Evolutionary conservation across 768 basidiomycete genomes (phyloP), one percentile per base, ranked within the genome.

Genomic region (Suillus placidus): DNA sequence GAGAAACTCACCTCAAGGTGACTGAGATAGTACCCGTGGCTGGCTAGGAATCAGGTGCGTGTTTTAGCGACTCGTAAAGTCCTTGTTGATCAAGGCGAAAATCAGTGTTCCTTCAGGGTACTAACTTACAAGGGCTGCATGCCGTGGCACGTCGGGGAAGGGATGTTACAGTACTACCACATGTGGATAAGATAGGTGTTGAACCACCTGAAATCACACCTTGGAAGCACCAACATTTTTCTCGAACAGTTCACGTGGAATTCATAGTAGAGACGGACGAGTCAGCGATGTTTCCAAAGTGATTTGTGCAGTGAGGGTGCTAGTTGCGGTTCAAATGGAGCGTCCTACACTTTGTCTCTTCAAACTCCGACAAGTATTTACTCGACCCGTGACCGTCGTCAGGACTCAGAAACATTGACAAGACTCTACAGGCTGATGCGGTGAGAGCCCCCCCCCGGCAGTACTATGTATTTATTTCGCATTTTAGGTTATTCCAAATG

Each of bases 11-110:
- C 92, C 83, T 85, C 43, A 96, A 79, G 6, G 93, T 95, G 37
- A 96, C 97, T 4, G 89, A 90, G 63, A 99, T 93, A 30, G 97
- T 98, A 12, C 95, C 97, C 90, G 97, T 91, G 0, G 95, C 89
- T 43, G 18, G 7, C 86, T 87, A 69, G 63, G 93, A 96, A 79
- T 99, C 12, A 23, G 45, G 18, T 49, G 23, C n/a, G 12, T 26
- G 26, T 26, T 43, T n/a, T 2, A 4, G 42, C 10, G 20, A 43
- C 43, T 43, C 9, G 18, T 43, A 2, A 49, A 23, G n/a, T 49
- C n/a, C 14, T 51, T 18, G 49, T 51, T 8, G 5, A 8, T 26
- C 10, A 16, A 51, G 26, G 26, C 7, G 2, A 51, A 14, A 51
- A 4, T 7, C 4, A 51, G 6, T 26, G 26, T 2, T 26, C 14